These are phyloP conservation scores for Colletotrichum orbiculare DNA, from an alignment of 2,329 filamentous ascomycete species.

Conservation along the genomic window DNA sequence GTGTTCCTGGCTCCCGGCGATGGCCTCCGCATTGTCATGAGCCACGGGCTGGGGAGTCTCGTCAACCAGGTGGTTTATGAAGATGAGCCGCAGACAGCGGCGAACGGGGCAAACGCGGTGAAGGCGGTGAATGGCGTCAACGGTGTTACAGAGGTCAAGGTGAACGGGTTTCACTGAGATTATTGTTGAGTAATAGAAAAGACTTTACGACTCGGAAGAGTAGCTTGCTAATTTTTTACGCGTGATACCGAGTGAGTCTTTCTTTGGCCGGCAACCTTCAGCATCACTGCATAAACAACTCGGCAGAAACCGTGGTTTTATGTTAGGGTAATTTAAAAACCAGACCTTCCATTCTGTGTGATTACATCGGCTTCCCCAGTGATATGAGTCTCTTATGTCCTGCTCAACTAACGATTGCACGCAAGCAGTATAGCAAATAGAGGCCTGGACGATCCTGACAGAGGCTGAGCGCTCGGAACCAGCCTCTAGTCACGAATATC, in stretches of 20 bases:
- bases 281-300: too few species aligned
- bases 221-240: too few species aligned
- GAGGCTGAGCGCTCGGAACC: too few species aligned
- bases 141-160: constrained; percentile 7
- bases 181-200: not conserved
- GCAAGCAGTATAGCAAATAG: too few species aligned
- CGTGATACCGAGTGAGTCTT: too few species aligned
- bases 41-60: constrained; percentile 39
- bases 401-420: too few species aligned
- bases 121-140: constrained; percentile 24
- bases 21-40: constrained; percentile 37
- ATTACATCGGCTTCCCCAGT: too few species aligned
- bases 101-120: not conserved
- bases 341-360: too few species aligned
- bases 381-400: fast-evolving
- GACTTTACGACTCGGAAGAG: not conserved
- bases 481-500: too few species aligned
- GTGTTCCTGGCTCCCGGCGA: constrained; percentile 37
- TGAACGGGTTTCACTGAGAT: constrained; percentile 19
- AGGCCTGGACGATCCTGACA: too few species aligned
- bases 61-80: constrained; percentile 37
- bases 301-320: too few species aligned
- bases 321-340: too few species aligned
- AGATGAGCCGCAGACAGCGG: not conserved
- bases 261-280: fast-evolving